Conservation (phyloP, 305 asterid species). For the Fraxinus velutina region DNA sequence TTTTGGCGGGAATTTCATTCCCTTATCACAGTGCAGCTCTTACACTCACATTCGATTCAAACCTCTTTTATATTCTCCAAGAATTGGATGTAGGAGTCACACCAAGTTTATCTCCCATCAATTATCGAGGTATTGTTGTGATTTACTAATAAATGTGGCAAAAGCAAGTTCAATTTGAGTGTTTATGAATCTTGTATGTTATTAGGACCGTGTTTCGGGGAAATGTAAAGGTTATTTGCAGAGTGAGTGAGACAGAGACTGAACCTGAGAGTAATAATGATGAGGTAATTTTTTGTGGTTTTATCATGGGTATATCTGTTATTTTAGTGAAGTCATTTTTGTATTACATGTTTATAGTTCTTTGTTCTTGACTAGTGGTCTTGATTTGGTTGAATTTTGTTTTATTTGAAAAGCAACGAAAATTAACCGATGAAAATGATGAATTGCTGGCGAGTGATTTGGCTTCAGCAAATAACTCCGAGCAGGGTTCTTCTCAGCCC, state of each 20-base stretch:
- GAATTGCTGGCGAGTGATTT: conserved; percentile 34
- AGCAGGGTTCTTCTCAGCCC: conserved; percentile 26
- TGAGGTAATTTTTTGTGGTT: conserved; percentile 38
- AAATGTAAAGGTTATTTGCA: conserved; percentile 44
- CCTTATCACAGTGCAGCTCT: conserved; percentile 46
- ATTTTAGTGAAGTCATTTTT: neutral
- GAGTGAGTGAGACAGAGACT: conserved; percentile 46
- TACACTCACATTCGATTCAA: conserved; percentile 39
- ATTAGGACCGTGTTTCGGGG: conserved; percentile 34
- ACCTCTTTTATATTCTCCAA: conserved; percentile 29
- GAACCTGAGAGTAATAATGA: conserved; percentile 58
- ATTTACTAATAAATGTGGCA: neutral
- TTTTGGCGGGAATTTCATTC: conserved; percentile 56
- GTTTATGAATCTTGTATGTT: neutral
- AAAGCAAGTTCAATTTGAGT: conserved; percentile 1
- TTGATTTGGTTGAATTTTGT: conserved; percentile 2
- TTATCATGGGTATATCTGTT: neutral
- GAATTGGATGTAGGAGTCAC: conserved; percentile 30
- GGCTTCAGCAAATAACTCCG: conserved; percentile 25
- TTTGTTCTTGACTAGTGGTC: neutral
- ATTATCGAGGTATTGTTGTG: conserved; percentile 44
- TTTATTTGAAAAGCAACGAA: conserved; percentile 43
- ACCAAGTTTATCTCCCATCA: conserved; percentile 29
- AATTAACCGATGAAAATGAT: conserved; percentile 39
- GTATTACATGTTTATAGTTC: neutral